Evolutionary conservation across 225 moss, liverwort and hornwort species (phyloP).

Genomic region (Pseudisothecium myosuroides): DNA sequence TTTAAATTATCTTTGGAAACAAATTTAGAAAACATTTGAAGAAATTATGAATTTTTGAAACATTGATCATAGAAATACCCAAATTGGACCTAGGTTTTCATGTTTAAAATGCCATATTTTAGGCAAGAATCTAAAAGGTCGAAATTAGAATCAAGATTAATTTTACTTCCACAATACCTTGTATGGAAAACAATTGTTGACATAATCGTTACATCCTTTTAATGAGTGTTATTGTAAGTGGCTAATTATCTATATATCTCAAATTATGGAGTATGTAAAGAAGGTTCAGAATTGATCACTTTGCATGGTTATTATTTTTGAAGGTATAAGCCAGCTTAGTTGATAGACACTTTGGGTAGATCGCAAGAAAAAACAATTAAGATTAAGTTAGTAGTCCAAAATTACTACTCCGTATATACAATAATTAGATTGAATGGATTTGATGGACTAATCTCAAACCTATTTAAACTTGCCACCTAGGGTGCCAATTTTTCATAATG

Average conservation of each 20-base stretch:
- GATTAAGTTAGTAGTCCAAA: no score
- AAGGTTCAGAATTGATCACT: not conserved
- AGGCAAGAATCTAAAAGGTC: not conserved
- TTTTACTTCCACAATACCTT: not conserved
- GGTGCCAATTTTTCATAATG: not conserved
- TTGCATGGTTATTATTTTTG: not conserved
- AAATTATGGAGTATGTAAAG: not conserved
- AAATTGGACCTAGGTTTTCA: not conserved
- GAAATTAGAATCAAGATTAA: not conserved
- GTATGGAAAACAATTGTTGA: not conserved
- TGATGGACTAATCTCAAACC: not conserved
- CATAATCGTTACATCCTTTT: not conserved
- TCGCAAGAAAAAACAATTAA: not conserved
- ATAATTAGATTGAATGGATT: not conserved
- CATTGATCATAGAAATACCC: not conserved
- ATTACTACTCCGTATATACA: not conserved
- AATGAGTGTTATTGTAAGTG: no score
- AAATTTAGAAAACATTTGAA: not conserved
- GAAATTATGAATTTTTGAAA: not conserved
- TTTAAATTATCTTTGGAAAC: not conserved
- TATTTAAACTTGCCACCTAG: accelerated
- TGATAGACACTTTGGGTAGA: accelerated
- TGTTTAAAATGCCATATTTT: not conserved
- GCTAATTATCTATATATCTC: not conserved
- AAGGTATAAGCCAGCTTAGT: not conserved